Conservation (phyloP, 257 asterid genomes). For the Jacaranda copaia region DNA sequence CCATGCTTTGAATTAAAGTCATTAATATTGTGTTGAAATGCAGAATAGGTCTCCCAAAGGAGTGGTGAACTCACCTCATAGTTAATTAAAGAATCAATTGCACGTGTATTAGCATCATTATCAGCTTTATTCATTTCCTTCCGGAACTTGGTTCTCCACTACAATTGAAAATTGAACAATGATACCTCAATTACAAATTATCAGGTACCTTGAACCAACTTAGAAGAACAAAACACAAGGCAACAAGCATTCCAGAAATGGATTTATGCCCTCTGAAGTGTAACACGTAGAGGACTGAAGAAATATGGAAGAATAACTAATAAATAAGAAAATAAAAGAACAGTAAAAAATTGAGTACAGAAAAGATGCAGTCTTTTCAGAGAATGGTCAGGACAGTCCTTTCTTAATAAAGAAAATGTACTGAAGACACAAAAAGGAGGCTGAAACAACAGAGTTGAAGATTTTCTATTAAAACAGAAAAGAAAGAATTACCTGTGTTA, state of each 20-base stretch:
- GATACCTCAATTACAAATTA: conserved; percentile 27
- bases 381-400: conserved; percentile 11
- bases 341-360: conserved; percentile 2
- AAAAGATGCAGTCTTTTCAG: conserved; percentile 12
- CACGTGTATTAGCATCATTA: conserved; percentile 92
- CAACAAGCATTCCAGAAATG: conserved; percentile 16
- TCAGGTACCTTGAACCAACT: conserved; percentile 31
- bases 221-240: conserved; percentile 5
- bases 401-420: conserved; percentile 10
- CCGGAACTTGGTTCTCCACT: conserved; percentile 99
- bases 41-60: conserved; percentile 25
- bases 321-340: neutral
- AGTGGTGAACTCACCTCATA: conserved; percentile 72
- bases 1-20: conserved; percentile 18
- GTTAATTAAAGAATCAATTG: conserved; percentile 91
- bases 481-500: conserved; percentile 75
- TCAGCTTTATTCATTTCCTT: conserved; percentile 98
- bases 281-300: neutral
- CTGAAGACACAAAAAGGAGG: conserved; percentile 15
- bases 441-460: neutral
- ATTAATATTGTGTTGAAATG: conserved; percentile 24
- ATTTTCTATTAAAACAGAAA: conserved; percentile 10
- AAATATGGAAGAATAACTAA: neutral
- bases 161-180: conserved; percentile 38
- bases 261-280: conserved; percentile 21